phyloP scores from a whole-genome alignment of 2,329 filamentous ascomycete species.

The Dothistroma septosporum region DNA sequence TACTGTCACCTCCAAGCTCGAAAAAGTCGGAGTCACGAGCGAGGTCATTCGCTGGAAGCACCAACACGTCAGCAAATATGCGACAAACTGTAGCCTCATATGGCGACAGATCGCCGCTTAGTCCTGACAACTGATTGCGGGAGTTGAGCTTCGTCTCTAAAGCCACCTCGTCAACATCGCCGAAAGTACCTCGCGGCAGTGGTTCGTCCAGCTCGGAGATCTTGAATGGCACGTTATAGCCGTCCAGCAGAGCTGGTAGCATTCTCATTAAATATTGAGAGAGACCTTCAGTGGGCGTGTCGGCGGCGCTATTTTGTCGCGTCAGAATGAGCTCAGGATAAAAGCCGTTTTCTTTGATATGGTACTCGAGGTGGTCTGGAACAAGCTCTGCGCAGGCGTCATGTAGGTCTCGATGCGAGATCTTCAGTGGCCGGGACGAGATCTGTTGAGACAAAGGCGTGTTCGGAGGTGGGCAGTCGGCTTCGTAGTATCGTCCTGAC shows the following conservation, averaged over 20 bases:
- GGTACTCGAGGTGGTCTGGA: conserved; percentile 24
- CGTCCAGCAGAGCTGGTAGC: conserved; percentile 20
- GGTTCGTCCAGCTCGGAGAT: conserved; percentile 28
- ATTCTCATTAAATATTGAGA: not conserved
- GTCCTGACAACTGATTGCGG: not conserved
- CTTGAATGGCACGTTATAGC: conserved; percentile 30
- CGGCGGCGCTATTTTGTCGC: conserved; percentile 16
- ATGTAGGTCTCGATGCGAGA: conserved; percentile 16
- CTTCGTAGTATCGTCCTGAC: conserved; percentile 49
- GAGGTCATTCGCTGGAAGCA: conserved; percentile 40
- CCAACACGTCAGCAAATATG: conserved; percentile 47
- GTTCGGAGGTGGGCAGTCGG: conserved; percentile 47
- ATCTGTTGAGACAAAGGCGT: conserved; percentile 46
- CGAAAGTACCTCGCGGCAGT: conserved; percentile 24
- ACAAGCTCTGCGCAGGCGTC: conserved; percentile 18
- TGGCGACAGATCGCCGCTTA: conserved; percentile 19
- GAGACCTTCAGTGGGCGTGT: conserved; percentile 20
- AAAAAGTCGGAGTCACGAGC: conserved; percentile 48
- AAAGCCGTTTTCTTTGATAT: conserved; percentile 28
- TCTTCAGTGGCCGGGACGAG: conserved; percentile 14
- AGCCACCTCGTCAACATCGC: conserved; percentile 24
- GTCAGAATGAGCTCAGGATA: conserved; percentile 36
- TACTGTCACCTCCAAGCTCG: conserved; percentile 51
- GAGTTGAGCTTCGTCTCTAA: conserved; percentile 13
- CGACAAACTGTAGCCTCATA: conserved; percentile 41